Evolutionary conservation across 2,329 filamentous ascomycete species (phyloP), one percentile per base, ranked within the genome.

Genomic region (Aspergillus flavus): DNA sequence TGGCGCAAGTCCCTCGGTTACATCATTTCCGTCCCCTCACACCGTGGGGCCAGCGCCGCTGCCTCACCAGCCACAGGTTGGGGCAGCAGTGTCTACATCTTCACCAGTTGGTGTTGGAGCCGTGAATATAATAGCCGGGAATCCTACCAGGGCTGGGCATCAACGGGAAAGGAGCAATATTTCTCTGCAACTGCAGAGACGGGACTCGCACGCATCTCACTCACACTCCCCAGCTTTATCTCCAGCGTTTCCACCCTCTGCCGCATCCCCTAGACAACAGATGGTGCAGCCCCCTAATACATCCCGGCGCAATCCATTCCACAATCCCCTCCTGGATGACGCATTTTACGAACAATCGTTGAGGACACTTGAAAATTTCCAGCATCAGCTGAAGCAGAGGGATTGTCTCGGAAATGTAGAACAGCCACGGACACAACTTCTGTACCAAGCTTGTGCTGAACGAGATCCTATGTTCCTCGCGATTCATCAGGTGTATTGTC

Each of bases 401-500:
- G 26, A 66, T 57, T 45, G 69, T 69, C 5, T 70, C 83, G 2
- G 85, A 86, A 53, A 61, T 11, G 61, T 76, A 69, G 72, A 52
- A 78, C 78, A 28, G 11, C 70, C 73, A 19, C 82, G 90, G 34
- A 79, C 87, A 39, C 66, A 73, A n/a, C 80, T 91, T 9, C 77
- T 93, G 14, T 71, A 67, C 30, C 79, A 86, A 28, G 90, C 90
- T 1, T 89, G 87, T 66, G 50, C 65, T 1, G 69, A 72, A 0
- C 74, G 82, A 5, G 91, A 94, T 72, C 65, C 80, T 54, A 86
- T 91, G 71, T 93, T 89, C 71, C 68, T 93, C 57, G 80, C 84
- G 6, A 72, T 91, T 14, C 89, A 91, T 71, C 89, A 91, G 71
- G 63, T 90, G 2, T 89, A 87, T 73, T 91, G 88, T 71, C 71